Percentiles rank a stretch among this genome's conserved stretches.
These are phyloP conservation scores for Prunus mira DNA, from an alignment of 306 rosid genomes.

Conservation along the genomic window DNA sequence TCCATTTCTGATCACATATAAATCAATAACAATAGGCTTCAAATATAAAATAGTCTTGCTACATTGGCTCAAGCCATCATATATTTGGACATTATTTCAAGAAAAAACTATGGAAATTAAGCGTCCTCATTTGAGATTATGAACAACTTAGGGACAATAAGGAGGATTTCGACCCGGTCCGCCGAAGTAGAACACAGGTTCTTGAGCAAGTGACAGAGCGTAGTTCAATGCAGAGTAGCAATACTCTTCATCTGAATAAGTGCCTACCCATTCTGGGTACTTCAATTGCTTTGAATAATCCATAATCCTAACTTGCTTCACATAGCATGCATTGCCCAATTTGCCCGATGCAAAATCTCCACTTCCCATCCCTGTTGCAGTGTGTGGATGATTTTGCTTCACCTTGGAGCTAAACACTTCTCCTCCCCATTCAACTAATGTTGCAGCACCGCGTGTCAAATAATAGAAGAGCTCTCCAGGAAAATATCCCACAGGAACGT, in stretches of 20 bases:
- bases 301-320: conserved; percentile 31
- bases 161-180: conserved; percentile 46
- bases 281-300: conserved; percentile 43
- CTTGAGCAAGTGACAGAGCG: not conserved
- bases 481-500: conserved; percentile 46
- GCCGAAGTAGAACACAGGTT: conserved; percentile 55
- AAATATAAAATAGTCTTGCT: no score
- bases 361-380: conserved; percentile 64
- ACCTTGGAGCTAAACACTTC: conserved; percentile 48
- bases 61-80: no score
- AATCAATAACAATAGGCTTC: no score
- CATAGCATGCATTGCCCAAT: conserved; percentile 28
- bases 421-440: conserved; percentile 67
- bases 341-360: conserved; percentile 30
- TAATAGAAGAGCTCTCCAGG: conserved; percentile 24
- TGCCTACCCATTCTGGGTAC: conserved; percentile 34
- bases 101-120: not conserved
- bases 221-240: conserved; percentile 17
- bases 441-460: conserved; percentile 40
- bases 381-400: conserved; percentile 48
- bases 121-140: not conserved
- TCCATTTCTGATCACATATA: no score
- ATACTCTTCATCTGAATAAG: not conserved
- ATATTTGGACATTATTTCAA: not conserved
- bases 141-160: conserved; percentile 31